Evolutionary conservation across 805 yeast species (phyloP), one percentile per base, ranked within the genome.

Genomic region (Pichia exigua): DNA sequence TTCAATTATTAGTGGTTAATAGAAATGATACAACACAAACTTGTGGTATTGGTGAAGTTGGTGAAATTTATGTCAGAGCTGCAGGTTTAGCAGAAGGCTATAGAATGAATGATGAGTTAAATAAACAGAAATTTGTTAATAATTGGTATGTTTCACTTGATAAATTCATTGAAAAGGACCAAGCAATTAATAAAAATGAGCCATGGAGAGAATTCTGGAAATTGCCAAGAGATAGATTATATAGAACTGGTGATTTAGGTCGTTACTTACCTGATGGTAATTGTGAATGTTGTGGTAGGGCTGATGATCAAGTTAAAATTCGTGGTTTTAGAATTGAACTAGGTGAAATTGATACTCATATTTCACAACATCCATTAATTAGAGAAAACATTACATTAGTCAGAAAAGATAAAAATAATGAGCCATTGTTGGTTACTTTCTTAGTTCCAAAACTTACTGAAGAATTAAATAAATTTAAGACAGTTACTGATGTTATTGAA

Each of bases 41-140:
- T 9, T 94, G 99, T 74, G 99, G 97, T 69, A 90, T 94, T 57
- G 99, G 99, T 59, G 99, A 94, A 70, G 94, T 94, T 54, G 99
- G 99, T 64, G 99, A 94, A 68, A 91, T 94, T 56, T 94, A 94
- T 64, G 98, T 95, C 12, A 83, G 99, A 65, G 99, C 99, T 41
- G 99, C 89, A 52, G 99, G 99, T 47, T 76, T 94, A 52, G 95
- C 97, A 18, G 99, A 92, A 68, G 97, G 98, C 3, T 94, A 94
- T 70, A 78, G 97, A 61, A 88, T 91, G 45, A 76, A 91, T 54
- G 97, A 96, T 8, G 96, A 91, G 32, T 71, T 89, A 65, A 94
- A 91, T 64, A 80, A 80, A 51, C 82, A 87, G 67, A 94, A 95
- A 72, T 94, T 94, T 58, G 80, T 95, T 46, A 80, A 81, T 56